Conservation (phyloP, 345 rosid species). For the Mercurialis annua region DNA sequence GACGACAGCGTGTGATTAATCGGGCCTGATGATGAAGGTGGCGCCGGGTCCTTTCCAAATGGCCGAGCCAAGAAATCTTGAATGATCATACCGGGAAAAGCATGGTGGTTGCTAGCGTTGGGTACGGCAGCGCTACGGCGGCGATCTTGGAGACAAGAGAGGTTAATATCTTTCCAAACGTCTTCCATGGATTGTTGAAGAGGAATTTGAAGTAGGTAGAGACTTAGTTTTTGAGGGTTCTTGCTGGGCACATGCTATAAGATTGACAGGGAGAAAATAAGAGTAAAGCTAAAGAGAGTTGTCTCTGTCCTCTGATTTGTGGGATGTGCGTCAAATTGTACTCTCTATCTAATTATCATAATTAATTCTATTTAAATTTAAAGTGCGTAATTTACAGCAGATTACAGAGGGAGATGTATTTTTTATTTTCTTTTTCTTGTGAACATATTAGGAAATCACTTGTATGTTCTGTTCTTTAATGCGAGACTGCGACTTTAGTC, state of each 20-base stretch:
- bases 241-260: constrained; percentile 18
- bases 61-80: constrained; percentile 34
- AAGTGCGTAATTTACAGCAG: background rate
- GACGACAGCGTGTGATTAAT: background rate
- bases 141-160: constrained; percentile 21
- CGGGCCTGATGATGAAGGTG: background rate
- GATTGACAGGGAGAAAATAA: background rate
- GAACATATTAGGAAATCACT: too few relatives aligned
- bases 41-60: constrained; percentile 17
- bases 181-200: constrained; percentile 42
- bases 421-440: too few relatives aligned
- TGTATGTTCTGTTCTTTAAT: too few relatives aligned
- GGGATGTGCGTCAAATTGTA: background rate
- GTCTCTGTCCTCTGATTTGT: background rate
- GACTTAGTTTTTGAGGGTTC: background rate
- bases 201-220: constrained; percentile 9
- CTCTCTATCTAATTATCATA: background rate
- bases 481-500: too few relatives aligned
- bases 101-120: background rate
- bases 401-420: background rate
- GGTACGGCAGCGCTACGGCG: background rate
- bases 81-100: constrained; percentile 22
- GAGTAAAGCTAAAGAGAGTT: background rate
- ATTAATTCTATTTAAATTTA: background rate
- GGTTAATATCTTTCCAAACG: constrained; percentile 44